A percentile compares a stretch with the other conserved stretches of the same genome.
Conservation (phyloP, 345 rosid genomes). For the Camelina sativa region DNA sequence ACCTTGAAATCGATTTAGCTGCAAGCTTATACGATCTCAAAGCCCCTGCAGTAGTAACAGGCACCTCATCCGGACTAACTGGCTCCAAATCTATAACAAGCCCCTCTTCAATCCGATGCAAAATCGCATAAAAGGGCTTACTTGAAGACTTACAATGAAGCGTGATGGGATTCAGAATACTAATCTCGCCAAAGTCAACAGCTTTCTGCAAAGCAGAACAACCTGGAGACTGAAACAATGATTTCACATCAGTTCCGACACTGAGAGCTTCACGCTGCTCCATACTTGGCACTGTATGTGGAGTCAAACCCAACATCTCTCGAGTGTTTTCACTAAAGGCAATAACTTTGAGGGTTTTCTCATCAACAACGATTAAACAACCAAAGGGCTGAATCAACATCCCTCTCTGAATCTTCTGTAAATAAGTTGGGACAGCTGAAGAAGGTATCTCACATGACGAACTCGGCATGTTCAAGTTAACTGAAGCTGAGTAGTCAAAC, state of each 20-base stretch:
- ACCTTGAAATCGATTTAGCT: slow-evolving; percentile 75
- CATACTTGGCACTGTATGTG: slow-evolving; percentile 75
- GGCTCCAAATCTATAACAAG: slow-evolving; percentile 86
- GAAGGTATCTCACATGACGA: slow-evolving; percentile 67
- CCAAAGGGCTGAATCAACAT: slow-evolving; percentile 77
- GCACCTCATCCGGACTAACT: slow-evolving; percentile 76
- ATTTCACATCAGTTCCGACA: slow-evolving; percentile 65
- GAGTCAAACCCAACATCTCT: slow-evolving; percentile 73
- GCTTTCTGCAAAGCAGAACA: slow-evolving; percentile 76
- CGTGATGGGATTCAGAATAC: slow-evolving; percentile 70
- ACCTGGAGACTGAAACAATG: slow-evolving; percentile 65
- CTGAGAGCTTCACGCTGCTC: slow-evolving; percentile 68
- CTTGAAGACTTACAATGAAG: slow-evolving; percentile 68
- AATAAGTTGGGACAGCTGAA: slow-evolving; percentile 66
- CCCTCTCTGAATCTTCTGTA: slow-evolving; percentile 83
- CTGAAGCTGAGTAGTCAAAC: slow-evolving; percentile 74
- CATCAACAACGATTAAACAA: slow-evolving; percentile 75
- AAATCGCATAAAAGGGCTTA: slow-evolving; percentile 79
- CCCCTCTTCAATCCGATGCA: slow-evolving; percentile 79
- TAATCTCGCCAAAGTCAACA: slow-evolving; percentile 64
- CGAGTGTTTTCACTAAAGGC: slow-evolving; percentile 79
- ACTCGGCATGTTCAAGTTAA: slow-evolving; percentile 56
- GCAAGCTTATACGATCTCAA: slow-evolving; percentile 82
- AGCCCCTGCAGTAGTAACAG: slow-evolving; percentile 83
- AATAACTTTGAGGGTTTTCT: slow-evolving; percentile 58